Conservation (phyloP, 306 rosid genomes). For the Casuarina equisetifolia region DNA sequence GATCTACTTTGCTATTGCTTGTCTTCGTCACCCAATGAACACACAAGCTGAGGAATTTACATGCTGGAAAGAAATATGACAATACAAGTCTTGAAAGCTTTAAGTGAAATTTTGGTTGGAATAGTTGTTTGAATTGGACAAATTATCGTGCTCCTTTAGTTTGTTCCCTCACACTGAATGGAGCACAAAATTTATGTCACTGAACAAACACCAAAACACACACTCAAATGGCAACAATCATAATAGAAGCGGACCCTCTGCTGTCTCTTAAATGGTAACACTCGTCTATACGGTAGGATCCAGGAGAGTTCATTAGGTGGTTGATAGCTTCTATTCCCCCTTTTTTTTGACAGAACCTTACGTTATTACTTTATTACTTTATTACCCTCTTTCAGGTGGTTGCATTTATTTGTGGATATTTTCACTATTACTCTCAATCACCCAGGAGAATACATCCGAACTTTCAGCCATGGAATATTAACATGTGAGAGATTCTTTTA, state of each 20-base stretch:
- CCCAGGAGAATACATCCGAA: conserved; percentile 58
- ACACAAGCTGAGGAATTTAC: background rate
- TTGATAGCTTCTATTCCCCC: background rate
- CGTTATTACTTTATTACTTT: conserved; percentile 16
- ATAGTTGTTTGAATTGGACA: background rate
- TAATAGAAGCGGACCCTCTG: too few relatives aligned
- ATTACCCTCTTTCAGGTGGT: conserved; percentile 55
- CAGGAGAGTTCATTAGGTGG: too few relatives aligned
- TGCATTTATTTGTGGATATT: conserved; percentile 89
- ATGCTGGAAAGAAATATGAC: background rate
- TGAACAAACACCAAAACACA: background rate
- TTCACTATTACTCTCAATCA: conserved; percentile 64
- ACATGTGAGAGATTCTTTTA: conserved; percentile 62
- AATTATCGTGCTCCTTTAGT: background rate
- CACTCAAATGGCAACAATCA: too few relatives aligned
- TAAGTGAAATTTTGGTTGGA: background rate
- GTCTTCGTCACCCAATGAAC: background rate
- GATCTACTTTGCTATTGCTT: background rate
- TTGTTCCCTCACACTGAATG: background rate
- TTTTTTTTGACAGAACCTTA: background rate
- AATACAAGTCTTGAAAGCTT: background rate
- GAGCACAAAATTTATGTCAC: background rate
- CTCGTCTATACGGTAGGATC: too few relatives aligned
- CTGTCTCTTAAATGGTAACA: too few relatives aligned
- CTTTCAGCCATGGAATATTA: conserved; percentile 80